phyloP scores from a whole-genome alignment of 2,329 filamentous ascomycete species.

The Pseudofabraea citricarpa region DNA sequence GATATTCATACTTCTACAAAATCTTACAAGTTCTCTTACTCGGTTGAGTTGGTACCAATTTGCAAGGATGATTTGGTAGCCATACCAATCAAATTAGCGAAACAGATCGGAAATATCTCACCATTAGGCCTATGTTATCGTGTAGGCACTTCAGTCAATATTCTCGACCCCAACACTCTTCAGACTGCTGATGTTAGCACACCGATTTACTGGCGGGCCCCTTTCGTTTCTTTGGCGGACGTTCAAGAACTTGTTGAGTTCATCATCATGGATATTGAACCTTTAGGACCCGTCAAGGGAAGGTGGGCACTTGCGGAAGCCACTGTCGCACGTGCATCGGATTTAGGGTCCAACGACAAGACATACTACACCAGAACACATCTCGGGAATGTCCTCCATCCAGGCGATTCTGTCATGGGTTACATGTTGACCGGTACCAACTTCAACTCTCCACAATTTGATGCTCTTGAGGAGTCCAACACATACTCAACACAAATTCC shows the following conservation, averaged over 20 bases:
- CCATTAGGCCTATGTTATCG: conserved; percentile 82
- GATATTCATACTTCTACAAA: conserved; percentile 87
- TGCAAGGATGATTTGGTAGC: conserved; percentile 98
- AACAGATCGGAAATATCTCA: conserved; percentile 80
- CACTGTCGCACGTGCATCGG: conserved; percentile 80
- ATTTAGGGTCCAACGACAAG: conserved; percentile 79
- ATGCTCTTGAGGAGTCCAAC: conserved; percentile 73
- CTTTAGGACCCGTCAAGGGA: conserved; percentile 67
- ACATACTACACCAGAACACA: conserved; percentile 91
- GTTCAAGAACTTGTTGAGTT: conserved; percentile 85
- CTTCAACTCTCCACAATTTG: conserved; percentile 85
- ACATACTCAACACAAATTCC: conserved; percentile 76
- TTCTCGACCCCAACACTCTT: conserved; percentile 86
- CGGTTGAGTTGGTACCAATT: conserved; percentile 83
- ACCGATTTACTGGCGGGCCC: conserved; percentile 83
- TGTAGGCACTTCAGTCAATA: conserved; percentile 83
- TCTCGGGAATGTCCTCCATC: conserved; percentile 76
- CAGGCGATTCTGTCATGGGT: conserved; percentile 91
- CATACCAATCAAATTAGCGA: conserved; percentile 83
- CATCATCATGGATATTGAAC: conserved; percentile 90
- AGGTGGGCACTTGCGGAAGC: conserved; percentile 82
- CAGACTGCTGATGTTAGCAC: conserved; percentile 84
- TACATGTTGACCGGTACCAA: conserved; percentile 86
- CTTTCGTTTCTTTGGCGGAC: conserved; percentile 80
- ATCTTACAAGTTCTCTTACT: conserved; percentile 93